Evolutionary conservation across 805 yeast genomes (phyloP).

Genomic region (Metschnikowia reukaufii): DNA sequence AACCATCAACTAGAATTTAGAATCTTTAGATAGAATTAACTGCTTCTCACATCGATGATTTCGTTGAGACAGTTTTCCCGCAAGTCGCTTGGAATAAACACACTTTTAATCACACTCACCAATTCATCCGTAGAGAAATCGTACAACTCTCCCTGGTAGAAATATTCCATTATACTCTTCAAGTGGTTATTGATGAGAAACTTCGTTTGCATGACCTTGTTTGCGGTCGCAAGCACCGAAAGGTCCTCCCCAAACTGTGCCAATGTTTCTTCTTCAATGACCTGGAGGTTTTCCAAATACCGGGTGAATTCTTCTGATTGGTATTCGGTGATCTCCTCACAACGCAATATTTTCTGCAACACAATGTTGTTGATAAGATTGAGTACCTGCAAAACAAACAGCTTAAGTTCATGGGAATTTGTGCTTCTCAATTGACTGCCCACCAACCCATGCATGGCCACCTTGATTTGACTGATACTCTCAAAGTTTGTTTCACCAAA

Average conservation of each 20-base stretch:
- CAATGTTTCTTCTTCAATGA: slow-evolving; percentile 8
- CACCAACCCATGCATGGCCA: slow-evolving; percentile 16
- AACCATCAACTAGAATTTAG: slow-evolving; percentile 21
- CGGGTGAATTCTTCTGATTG: slow-evolving; percentile 33
- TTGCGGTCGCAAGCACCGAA: slow-evolving; percentile 12
- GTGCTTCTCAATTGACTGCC: slow-evolving; percentile 26
- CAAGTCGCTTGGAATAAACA: slow-evolving; percentile 48
- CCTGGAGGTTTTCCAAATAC: slow-evolving; percentile 22
- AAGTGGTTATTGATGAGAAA: slow-evolving; percentile 40
- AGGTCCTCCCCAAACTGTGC: slow-evolving; percentile 12
- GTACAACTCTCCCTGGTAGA: slow-evolving; percentile 52
- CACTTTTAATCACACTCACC: slow-evolving; percentile 38
- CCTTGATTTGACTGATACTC: slow-evolving; percentile 20
- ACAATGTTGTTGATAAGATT: slow-evolving; percentile 32
- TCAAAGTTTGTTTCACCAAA: slow-evolving; percentile 12
- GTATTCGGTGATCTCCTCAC: slow-evolving; percentile 36
- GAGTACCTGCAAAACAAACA: slow-evolving; percentile 25
- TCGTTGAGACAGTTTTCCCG: slow-evolving; percentile 47
- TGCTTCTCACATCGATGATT: slow-evolving; percentile 44
- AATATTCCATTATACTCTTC: slow-evolving; percentile 46
- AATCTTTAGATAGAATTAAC: slow-evolving; percentile 1
- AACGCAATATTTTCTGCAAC: slow-evolving; percentile 24
- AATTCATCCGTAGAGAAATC: slow-evolving; percentile 51
- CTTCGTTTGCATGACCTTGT: slow-evolving; percentile 29
- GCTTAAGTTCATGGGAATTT: slow-evolving; percentile 29